Evolutionary conservation across 768 basidiomycete species (phyloP), one percentile per base, ranked within the genome.

Genomic region (Phaeotremella fagi): DNA sequence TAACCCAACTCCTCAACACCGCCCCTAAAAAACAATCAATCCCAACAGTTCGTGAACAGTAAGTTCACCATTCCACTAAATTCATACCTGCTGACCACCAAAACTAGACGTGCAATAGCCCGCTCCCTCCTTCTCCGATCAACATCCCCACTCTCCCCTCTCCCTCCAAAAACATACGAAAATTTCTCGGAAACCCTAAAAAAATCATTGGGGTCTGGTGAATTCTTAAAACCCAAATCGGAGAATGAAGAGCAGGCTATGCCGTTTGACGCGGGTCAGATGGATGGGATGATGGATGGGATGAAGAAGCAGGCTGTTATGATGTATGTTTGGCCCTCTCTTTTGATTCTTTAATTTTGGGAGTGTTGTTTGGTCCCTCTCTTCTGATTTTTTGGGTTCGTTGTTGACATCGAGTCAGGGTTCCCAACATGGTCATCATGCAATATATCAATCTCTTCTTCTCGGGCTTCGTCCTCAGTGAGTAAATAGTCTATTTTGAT

Each of bases 371-470:
- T n/a, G n/a, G n/a, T n/a, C n/a, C n/a, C n/a, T n/a, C n/a, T n/a
- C n/a, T n/a, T n/a, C n/a, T n/a, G n/a, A n/a, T n/a, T n/a, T n/a
- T n/a, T 33, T 16, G 31, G 31, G 9, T 33, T 33, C 31, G 31
- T 33, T 51, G 26, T 23, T 23, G 26, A 45, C 25, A 9, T 7
- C 28, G 25, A 24, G 20, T 23, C 27, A 73, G 70, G 72, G 68
- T 76, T 3, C 75, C 75, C 1, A 76, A 98, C 76, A 97, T 97
- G 87, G 81, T 95, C 55, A 90, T 98, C 63, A 98, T 98, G 94
- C 92, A 91, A 47, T 98, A 94, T 88, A 97, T 99, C 77, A 97
- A 91, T 75, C 90, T 92, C 75, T 99, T 99, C 83, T 99, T 98
- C 78, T 87, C 94, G 68, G 95, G 95, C 25, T 97, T 98, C 72